Evolutionary conservation across 495 filamentous ascomycete species (phyloP).

Genomic region (Trichocladium uniseriatum): DNA sequence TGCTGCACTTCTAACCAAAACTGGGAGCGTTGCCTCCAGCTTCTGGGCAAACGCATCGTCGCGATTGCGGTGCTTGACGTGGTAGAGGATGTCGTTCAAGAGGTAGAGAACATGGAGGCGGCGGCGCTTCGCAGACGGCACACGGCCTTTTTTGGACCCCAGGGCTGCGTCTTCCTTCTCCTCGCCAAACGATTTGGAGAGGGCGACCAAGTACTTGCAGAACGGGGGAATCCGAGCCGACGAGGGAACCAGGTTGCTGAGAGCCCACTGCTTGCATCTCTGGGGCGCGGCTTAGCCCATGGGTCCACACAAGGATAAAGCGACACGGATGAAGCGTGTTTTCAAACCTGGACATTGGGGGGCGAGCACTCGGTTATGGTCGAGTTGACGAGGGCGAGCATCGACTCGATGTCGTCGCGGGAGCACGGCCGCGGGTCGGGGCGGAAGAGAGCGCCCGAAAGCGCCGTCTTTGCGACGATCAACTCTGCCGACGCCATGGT

Average conservation of each 20-base stretch:
- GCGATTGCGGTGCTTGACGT: constrained; percentile 54
- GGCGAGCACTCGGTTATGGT: constrained; percentile 66
- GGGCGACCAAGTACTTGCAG: constrained; percentile 66
- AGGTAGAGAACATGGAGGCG: constrained; percentile 75
- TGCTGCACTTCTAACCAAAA: constrained; percentile 53
- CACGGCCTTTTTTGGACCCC: constrained; percentile 21
- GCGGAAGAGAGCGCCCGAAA: constrained; percentile 64
- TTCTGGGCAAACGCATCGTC: constrained; percentile 49
- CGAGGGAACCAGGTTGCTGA: constrained; percentile 61
- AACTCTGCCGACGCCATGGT: constrained; percentile 66
- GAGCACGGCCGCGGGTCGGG: constrained; percentile 64
- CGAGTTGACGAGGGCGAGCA: constrained; percentile 59
- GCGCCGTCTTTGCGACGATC: constrained; percentile 71
- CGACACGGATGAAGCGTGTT: constrained; percentile 47
- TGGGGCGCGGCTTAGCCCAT: constrained; percentile 50
- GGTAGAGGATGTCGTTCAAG: constrained; percentile 74
- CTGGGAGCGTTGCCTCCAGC: constrained; percentile 51
- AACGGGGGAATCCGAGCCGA: constrained; percentile 54
- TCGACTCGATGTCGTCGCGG: constrained; percentile 61
- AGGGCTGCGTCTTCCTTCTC: constrained; percentile 3
- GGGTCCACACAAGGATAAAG: constrained; percentile 32
- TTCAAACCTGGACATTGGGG: constrained; percentile 92
- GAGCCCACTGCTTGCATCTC: constrained; percentile 83
- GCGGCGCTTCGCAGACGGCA: constrained; percentile 55
- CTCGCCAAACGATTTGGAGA: constrained; percentile 50